Evolutionary conservation across 75 land plant species (phyloP).

Genomic region (Pinus albicaulis): DNA sequence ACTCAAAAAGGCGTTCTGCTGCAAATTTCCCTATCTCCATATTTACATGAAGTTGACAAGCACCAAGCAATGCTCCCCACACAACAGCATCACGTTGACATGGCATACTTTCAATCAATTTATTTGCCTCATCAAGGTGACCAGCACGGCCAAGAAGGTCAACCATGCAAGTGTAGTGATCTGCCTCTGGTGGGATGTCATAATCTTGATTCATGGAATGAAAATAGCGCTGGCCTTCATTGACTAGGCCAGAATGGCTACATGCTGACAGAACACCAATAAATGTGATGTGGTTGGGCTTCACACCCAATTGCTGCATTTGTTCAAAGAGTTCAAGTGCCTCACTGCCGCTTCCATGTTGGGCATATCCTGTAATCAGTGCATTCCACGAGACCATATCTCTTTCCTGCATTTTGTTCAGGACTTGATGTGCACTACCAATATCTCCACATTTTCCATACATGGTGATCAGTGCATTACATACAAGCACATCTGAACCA

Average conservation of each 20-base stretch:
- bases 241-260: slow-evolving; percentile 3
- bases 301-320: slow-evolving; percentile 8
- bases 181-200: too few relatives aligned
- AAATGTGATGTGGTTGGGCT: slow-evolving; percentile 37
- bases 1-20: too few relatives aligned
- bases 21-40: too few relatives aligned
- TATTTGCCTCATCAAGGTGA: too few relatives aligned
- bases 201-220: too few relatives aligned
- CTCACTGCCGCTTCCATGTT: not conserved
- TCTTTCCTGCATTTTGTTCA: slow-evolving; percentile 17
- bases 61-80: too few relatives aligned
- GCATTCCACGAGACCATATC: slow-evolving; percentile 32
- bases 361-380: slow-evolving; percentile 20
- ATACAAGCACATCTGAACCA: slow-evolving; percentile 15
- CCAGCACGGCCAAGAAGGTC: too few relatives aligned
- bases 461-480: slow-evolving; percentile 51
- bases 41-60: too few relatives aligned
- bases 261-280: slow-evolving; percentile 44
- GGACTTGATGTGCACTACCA: slow-evolving; percentile 25
- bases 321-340: slow-evolving; percentile 22
- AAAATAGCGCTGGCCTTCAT: too few relatives aligned
- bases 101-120: too few relatives aligned
- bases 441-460: slow-evolving; percentile 62
- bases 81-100: too few relatives aligned
- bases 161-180: too few relatives aligned